phyloP scores from a whole-genome alignment of 805 yeast species.

The Yamadazyma paraphyllophila region DNA sequence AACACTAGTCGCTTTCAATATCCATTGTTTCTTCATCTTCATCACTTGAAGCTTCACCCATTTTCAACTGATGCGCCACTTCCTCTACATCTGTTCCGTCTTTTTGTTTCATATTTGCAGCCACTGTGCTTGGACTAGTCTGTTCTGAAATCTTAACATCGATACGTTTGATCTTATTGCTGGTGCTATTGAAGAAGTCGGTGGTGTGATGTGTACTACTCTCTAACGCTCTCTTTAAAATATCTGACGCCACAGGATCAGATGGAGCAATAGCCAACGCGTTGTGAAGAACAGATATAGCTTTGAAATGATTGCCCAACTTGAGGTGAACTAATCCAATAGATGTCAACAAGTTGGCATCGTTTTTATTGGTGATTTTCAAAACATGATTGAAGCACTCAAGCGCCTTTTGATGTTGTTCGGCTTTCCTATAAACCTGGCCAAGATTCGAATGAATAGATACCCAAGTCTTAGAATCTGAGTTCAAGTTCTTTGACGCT shows the following conservation, averaged over 20 bases:
- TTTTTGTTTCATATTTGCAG: not conserved
- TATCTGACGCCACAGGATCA: conserved; percentile 81
- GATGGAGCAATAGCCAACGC: conserved; percentile 76
- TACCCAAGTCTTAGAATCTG: conserved; percentile 80
- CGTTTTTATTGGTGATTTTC: conserved; percentile 64
- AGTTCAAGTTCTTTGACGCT: conserved; percentile 64
- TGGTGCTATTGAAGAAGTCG: conserved; percentile 16
- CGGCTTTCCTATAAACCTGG: conserved; percentile 75
- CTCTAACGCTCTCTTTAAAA: conserved; percentile 76
- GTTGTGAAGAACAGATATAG: conserved; percentile 75
- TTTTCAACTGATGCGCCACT: conserved; percentile 38
- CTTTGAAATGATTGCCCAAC: conserved; percentile 57
- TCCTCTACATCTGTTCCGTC: conserved; percentile 7
- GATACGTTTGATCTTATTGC: conserved; percentile 1
- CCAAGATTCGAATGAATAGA: conserved; percentile 86
- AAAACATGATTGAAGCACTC: conserved; percentile 75
- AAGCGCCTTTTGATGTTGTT: conserved; percentile 62
- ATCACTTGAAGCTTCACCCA: conserved; percentile 50
- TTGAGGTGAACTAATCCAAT: conserved; percentile 81
- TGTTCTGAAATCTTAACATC: not conserved
- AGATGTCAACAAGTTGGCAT: conserved; percentile 71
- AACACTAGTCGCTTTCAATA: conserved; percentile 51
- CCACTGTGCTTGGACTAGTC: not conserved
- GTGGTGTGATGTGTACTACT: conserved; percentile 37
- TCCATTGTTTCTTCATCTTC: conserved; percentile 55